A percentile compares a stretch with the other conserved stretches of the same genome.
Evolutionary conservation across 1,284 basidiomycete species (phyloP).

Genomic region (Inonotus hispidus): DNA sequence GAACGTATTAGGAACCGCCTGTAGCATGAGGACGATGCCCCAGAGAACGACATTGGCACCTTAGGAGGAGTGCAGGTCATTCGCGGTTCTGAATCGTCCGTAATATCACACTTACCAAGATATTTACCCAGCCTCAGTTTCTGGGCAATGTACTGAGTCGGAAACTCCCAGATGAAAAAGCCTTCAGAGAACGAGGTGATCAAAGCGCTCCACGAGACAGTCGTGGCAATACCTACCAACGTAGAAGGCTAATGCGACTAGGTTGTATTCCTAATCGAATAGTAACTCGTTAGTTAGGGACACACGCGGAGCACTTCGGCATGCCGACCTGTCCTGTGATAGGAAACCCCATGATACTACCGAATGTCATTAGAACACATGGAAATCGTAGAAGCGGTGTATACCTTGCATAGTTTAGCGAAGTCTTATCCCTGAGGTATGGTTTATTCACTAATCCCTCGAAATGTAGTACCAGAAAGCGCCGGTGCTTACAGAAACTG

Average conservation of each 20-base stretch:
- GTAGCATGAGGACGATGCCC: conserved; percentile 57
- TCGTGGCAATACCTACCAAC: conserved; percentile 33
- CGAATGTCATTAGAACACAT: conserved; percentile 10
- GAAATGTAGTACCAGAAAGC: background rate
- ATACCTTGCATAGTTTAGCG: conserved; percentile 61
- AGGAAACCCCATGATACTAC: conserved; percentile 60
- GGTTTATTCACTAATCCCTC: background rate
- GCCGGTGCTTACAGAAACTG: conserved; percentile 47
- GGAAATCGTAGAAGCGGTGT: background rate
- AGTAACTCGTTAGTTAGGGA: background rate
- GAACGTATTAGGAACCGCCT: conserved; percentile 51
- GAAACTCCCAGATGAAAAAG: conserved; percentile 60
- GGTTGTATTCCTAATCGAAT: conserved; percentile 45
- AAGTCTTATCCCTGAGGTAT: conserved; percentile 54
- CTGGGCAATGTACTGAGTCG: conserved; percentile 62
- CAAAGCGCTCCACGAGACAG: background rate
- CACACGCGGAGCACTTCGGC: background rate
- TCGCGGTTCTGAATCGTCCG: background rate
- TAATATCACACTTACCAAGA: conserved; percentile 36
- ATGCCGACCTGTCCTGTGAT: conserved; percentile 49
- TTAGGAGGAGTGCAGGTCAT: conserved; percentile 20
- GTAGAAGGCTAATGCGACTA: conserved; percentile 64
- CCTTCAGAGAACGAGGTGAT: conserved; percentile 30
- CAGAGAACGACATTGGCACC: conserved; percentile 58
- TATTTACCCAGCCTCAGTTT: conserved; percentile 57